Evolutionary conservation across 2,329 filamentous ascomycete species (phyloP), one percentile per base, ranked within the genome.

Genomic region (Nemania sp.): DNA sequence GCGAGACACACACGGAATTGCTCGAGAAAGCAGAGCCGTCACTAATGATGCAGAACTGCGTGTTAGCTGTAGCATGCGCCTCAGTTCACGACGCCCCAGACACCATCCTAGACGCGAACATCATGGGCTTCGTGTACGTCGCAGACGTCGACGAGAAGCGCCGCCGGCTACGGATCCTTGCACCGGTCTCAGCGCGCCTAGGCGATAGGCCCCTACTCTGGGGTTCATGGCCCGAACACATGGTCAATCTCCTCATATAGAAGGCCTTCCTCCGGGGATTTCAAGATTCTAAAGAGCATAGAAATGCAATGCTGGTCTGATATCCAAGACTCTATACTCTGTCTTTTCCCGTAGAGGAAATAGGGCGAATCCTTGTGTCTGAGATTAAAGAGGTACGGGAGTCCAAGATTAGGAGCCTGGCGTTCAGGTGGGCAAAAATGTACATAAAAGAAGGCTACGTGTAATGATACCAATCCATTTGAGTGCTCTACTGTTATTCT

Each of bases 111-210:
- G 88, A 92, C 63, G 86, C 91, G 6, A 88, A 87, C 51, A 86
- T 97, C 24, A 88, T 95, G 81, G 94, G 94, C 0, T 99, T 96
- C 67, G 81, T 97, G 24, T 97, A 96, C 66, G 89, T 97, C 14
- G 88, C 90, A 1, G 90, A 96, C 57, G 90, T 97, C 3, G 92
- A 99, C 66, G 89, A 90, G 67, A 86, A 88, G 63, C 89, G 89
- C 70, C 85, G 85, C 61, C 89, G 89, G 69, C 78, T 97, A 26
- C 88, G 90, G 66, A 78, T 97, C 17, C 75, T 99, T 54, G 86
- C 90, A 15, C 94, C 94, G 1, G 85, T 96, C 57, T 89, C 89
- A 47, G 91, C 91, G 2, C 81, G 89, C 54, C 79, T 96, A 55
- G 91, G 90, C 0, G 83, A 88, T 61, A 80, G 86, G 66, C 91